phyloP scores from a whole-genome alignment of 176 grass and related monocot genomes.

The Ensete ventricosum region DNA sequence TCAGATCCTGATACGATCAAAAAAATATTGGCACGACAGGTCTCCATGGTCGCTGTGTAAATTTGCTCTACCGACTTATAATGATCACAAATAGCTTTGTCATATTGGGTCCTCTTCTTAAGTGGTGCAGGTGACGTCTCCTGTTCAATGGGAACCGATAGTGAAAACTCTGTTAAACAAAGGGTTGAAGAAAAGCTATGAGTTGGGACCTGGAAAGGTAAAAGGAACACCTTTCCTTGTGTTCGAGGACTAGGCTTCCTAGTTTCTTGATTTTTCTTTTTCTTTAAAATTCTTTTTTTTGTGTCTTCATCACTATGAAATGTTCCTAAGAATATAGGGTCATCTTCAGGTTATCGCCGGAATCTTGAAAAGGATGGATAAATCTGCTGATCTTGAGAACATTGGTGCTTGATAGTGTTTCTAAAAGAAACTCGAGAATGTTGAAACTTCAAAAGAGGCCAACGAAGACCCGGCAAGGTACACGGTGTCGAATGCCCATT shows the following conservation, averaged over 20 bases:
- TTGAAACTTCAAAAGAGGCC: neutral
- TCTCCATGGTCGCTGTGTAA: constrained; percentile 11
- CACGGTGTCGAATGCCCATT: neutral
- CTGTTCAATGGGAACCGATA: constrained; percentile 79
- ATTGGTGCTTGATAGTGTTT: constrained; percentile 48
- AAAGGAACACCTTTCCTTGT: neutral
- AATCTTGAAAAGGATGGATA: constrained; percentile 88
- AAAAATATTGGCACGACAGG: constrained; percentile 71
- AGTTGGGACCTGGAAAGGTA: constrained; percentile 98
- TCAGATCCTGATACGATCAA: constrained; percentile 78
- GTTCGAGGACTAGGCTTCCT: too few species aligned
- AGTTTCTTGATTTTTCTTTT: neutral
- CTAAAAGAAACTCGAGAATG: neutral
- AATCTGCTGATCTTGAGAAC: constrained; percentile 60
- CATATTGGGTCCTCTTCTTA: constrained; percentile 2
- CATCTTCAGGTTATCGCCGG: constrained; percentile 78
- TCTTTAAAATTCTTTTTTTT: too few species aligned
- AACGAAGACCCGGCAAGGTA: neutral
- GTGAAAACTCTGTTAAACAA: constrained; percentile 78
- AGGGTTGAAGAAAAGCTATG: constrained; percentile 88
- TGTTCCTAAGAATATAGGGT: neutral
- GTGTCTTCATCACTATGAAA: neutral
- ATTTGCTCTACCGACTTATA: neutral
- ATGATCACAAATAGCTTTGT: neutral
- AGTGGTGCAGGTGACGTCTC: constrained; percentile 65